phyloP scores from a whole-genome alignment of 768 basidiomycete species.

The Boletus tomentosulus region DNA sequence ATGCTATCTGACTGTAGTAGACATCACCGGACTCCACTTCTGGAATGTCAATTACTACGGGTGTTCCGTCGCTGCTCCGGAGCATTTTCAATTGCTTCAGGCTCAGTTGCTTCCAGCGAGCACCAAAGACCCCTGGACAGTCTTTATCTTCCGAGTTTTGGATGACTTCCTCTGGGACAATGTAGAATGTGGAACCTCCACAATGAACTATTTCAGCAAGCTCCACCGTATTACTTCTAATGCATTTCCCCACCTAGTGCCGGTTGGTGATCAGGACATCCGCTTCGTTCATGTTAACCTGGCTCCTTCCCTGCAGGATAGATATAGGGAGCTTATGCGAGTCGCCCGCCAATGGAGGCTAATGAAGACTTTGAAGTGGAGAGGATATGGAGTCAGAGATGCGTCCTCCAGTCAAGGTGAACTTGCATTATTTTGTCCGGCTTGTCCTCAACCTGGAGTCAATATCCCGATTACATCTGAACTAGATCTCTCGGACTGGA shows the following conservation, averaged over 20 bases:
- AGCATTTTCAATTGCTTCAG: too few relatives aligned
- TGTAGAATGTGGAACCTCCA: neutral
- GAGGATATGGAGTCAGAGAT: neutral
- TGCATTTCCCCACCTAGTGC: neutral
- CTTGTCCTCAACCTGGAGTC: neutral
- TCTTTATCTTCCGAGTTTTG: neutral
- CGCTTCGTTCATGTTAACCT: neutral
- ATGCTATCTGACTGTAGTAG: too few relatives aligned
- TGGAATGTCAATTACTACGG: too few relatives aligned
- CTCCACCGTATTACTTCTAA: neutral
- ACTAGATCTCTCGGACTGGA: too few relatives aligned
- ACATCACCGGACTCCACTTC: too few relatives aligned
- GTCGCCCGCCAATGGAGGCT: neutral
- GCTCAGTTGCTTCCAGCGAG: too few relatives aligned
- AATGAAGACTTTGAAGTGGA: neutral
- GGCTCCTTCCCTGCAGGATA: neutral
- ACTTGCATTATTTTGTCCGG: neutral
- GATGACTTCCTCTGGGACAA: neutral
- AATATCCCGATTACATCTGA: neutral
- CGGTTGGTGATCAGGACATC: neutral
- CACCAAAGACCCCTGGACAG: too few relatives aligned
- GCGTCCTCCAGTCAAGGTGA: neutral
- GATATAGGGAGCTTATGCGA: neutral
- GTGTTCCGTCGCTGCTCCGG: too few relatives aligned
- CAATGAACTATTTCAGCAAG: neutral